Base-by-base conservation (phyloP, 257 asterid genomes). In the Schizonepeta tenuifolia region DNA sequence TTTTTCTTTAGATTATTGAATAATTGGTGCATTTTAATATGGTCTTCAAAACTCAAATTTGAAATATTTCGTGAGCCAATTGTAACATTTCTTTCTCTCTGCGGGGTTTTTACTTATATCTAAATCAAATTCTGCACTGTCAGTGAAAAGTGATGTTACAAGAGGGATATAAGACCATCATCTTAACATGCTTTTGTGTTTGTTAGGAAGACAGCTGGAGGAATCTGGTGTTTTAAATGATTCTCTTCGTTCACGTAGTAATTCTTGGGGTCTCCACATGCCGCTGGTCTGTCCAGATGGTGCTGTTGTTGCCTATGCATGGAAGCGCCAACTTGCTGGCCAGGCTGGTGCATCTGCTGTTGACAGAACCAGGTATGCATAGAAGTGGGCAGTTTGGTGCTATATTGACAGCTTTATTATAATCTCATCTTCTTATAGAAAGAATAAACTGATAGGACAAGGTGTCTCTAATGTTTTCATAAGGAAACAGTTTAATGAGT, bases 301-400 rank as follows among this genome's bases (percentile, higher is more conserved):
- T 58, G 99, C 97, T 65, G 97, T 94, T 77, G 99, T 91, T 78
- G 97, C 99, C 55, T 94, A 94, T 83, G 99, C 97, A 17, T 94
- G 97, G 99, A 94, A 94, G 80, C 96, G 99, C 54, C 97, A 94
- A 80, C 99, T 94, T 80, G 99, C 98, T 81, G 99, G 97, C 61
- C 99, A 94, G 87, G 99, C 99, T 66, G 99, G 99, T 68, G 97
- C 99, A 72, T 94, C 99, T 62, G 99, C 99, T 9, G 99, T 94
- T 51, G 99, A 94, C 79, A 82, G 99, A 78, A 91, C 99, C 71
- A 88, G 99, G 97, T 90, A 78, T 12, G 53, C 17, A 72, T 73
- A 6, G 43, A 38, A 38, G 43, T 9, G 43, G 43, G 43, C 9
- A 7, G 43, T 38, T 9, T 38, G 43, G 11, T 38, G 43, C 10